Conservation (phyloP, 78 protist genomes). For the Chrysochromulina tobinii region DNA sequence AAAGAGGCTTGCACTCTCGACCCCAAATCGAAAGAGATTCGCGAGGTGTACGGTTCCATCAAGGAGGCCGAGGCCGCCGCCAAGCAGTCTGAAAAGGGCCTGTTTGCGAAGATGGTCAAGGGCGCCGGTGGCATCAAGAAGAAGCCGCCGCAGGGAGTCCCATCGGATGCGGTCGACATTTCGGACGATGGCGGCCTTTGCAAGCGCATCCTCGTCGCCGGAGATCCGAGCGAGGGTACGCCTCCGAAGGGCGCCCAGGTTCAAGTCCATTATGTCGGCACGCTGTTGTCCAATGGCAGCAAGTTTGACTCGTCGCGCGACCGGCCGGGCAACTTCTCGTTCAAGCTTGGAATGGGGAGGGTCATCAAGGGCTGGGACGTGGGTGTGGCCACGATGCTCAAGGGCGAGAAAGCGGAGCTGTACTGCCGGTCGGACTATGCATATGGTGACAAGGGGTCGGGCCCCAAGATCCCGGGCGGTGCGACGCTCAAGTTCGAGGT, state of each 20-base stretch:
- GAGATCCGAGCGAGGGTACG: neutral
- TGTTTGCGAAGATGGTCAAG: too few relatives aligned
- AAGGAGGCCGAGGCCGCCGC: neutral
- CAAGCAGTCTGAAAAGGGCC: too few relatives aligned
- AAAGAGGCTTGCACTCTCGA: neutral
- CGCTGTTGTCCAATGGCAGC: conserved; percentile 70
- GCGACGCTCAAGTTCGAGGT: conserved; percentile 48
- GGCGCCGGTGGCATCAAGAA: too few relatives aligned
- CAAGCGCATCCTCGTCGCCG: neutral
- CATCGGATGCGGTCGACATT: neutral
- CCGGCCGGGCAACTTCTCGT: conserved; percentile 42
- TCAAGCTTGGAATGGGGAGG: conserved; percentile 44
- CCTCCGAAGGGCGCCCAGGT: conserved; percentile 21
- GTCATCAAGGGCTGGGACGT: conserved; percentile 93
- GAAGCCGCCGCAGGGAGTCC: too few relatives aligned
- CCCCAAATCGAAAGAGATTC: neutral
- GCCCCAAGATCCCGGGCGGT: conserved; percentile 54
- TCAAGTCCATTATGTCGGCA: conserved; percentile 79
- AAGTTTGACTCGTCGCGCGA: conserved; percentile 85
- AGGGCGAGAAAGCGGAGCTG: conserved; percentile 72
- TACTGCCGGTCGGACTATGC: conserved; percentile 73
- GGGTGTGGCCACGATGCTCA: conserved; percentile 79
- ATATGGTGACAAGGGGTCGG: conserved; percentile 80
- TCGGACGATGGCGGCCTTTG: neutral
- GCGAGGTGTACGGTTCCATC: neutral